Evolutionary conservation across 768 basidiomycete species (phyloP), one percentile per base, ranked within the genome.

Genomic region (Tylopilus rubrobrunneus): DNA sequence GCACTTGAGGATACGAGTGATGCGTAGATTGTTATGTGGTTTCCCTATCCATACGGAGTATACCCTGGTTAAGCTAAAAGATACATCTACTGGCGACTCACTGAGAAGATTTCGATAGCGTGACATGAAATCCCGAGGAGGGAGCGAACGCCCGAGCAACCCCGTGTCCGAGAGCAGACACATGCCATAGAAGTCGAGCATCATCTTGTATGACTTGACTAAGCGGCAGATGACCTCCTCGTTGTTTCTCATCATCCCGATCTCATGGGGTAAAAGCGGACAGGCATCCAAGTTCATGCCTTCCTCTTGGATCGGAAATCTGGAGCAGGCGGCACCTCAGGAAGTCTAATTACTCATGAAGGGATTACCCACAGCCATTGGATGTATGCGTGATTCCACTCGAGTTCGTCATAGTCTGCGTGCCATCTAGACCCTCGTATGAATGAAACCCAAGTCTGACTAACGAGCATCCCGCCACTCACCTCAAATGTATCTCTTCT

Each of bases 151-250:
- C 29, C 74, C 75, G 15, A 89, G 60, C 25, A 84, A 75, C 4
- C 87, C 87, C 0, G 84, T 82, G 39, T 81, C 77, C 25, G 70
- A 60, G 34, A 82, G 69, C 31, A 89, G 77, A 28, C 74, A 73
- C 85, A 89, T 87, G 23, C 87, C 88, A 63, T 87, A 90, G 71
- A 90, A 89, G 66, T 86, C 85, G 27, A 90, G 78, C 84, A 92
- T 87, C 60, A 89, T 76, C 56, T 68, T 72, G 67, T 89, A 89
- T 19, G 87, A 88, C 28, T 67, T 68, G 5, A 83, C 50, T 29
- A 89, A 60, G 37, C 85, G 80, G 52, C 69, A 56, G 45, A 83
- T 67, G 42, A 85, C 74, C 39, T 60, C 57, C 29, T 75, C 59
- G 64, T 82, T 75, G 14, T 69, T 68, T 60, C 74, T 83, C 78